Evolutionary conservation across 75 land plant species (phyloP), one percentile per base, ranked within the genome.

Genomic region (Pinus albicaulis): DNA sequence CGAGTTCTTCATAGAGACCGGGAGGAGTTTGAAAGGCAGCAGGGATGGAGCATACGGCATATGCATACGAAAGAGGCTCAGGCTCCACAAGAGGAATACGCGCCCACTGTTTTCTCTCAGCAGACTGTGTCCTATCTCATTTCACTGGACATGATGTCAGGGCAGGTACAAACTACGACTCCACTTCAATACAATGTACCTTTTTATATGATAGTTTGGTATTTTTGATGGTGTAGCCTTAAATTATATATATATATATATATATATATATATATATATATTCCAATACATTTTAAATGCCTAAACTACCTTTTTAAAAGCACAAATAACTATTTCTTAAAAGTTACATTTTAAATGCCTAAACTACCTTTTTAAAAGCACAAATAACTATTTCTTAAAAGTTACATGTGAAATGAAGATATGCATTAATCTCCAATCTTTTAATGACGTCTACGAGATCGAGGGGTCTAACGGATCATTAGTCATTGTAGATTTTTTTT

Each of bases 121-220:
- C 72, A 85, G 59, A 85, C 86, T 0, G 59, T 85, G 53, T 68
- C 80, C 12, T 69, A 85, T 41, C 70, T 85, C 28, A 73, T 75
- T 2, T 85, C 80, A 26, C 74, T 82, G 17, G 85, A 82, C 56
- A 85, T 85, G 86, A 84, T 84, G 86, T 81, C 84, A 48, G 84
- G 86, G 23, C 79, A 84, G 80, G 85, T 81, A 55, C n/a, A 20
- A 77, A 63, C 1, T 28, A 8, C 55, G 59, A 56, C 63, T 59
- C 2, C 0, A 55, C 38, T 56, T 57, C 0, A 14, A 4, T 52
- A 5, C 38, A 22, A 1, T 64, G 65, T 25, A 20, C 13, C 36
- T 55, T 14, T n/a, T 59, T 64, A 11, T n/a, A 71, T 41, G 19
- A 19, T 11, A 4, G 7, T 17, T 19, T 56, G 10, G 5, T 34